phyloP scores from a whole-genome alignment of 805 yeast genomes.

The Lipomyces chichibuensis region DNA sequence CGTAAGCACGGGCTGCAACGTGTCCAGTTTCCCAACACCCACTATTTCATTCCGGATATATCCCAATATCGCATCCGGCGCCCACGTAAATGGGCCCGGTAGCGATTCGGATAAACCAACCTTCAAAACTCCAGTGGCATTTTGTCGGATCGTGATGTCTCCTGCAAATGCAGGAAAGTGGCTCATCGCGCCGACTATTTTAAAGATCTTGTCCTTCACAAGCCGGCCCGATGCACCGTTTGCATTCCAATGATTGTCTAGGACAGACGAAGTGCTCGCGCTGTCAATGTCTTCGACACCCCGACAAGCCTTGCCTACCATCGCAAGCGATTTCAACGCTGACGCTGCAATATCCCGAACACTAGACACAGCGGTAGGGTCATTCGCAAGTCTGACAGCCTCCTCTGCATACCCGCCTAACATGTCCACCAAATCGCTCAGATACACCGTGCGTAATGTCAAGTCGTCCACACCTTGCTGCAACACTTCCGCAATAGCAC shows the following conservation, averaged over 20 bases:
- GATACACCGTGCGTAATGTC: constrained; percentile 10
- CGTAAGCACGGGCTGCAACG: constrained; percentile 24
- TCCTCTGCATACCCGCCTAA: constrained; percentile 19
- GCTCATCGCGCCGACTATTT: constrained; percentile 49
- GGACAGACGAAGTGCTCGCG: constrained; percentile 37
- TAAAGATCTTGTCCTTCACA: constrained; percentile 51
- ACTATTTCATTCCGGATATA: constrained; percentile 22
- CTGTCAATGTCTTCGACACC: constrained; percentile 58
- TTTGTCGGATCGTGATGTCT: constrained; percentile 53
- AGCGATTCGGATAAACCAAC: constrained; percentile 64
- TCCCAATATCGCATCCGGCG: constrained; percentile 47
- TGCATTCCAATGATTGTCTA: constrained; percentile 38
- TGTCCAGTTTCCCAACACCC: constrained; percentile 7
- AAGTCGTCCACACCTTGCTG: constrained; percentile 23
- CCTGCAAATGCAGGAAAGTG: constrained; percentile 44
- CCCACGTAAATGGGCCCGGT: constrained; percentile 68
- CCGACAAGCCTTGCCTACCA: constrained; percentile 70
- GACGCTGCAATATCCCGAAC: constrained; percentile 51
- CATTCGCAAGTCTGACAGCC: constrained; percentile 1
- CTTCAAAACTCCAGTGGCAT: constrained; percentile 63
- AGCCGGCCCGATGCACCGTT: constrained; percentile 59
- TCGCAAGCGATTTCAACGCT: constrained; percentile 64
- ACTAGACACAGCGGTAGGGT: background rate
- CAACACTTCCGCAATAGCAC: constrained; percentile 32
- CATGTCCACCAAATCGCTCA: constrained; percentile 16